phyloP scores from a whole-genome alignment of 2,329 filamentous ascomycete genomes.

The Talaromyces sp. region DNA sequence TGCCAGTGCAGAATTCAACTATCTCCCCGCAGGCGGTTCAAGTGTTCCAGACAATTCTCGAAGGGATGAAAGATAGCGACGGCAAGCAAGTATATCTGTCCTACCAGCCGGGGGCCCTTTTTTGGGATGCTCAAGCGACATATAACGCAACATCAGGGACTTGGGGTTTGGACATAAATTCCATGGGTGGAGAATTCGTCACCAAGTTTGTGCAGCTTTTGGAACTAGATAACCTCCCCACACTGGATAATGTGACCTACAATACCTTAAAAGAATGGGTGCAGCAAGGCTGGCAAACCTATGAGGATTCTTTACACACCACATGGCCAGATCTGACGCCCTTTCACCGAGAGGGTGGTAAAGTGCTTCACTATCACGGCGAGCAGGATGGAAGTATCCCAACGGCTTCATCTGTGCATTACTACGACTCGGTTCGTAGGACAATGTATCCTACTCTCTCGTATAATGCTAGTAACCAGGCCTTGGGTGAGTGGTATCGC shows the following conservation, averaged over 20 bases:
- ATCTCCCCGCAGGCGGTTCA: constrained; percentile 24
- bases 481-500: constrained; percentile 55
- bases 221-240: constrained; percentile 39
- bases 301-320: not conserved
- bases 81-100: constrained; percentile 13
- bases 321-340: constrained; percentile 51
- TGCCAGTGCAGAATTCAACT: constrained; percentile 25
- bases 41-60: constrained; percentile 1
- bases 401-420: constrained; percentile 56
- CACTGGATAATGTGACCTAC: constrained; percentile 55
- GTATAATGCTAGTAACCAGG: constrained; percentile 42
- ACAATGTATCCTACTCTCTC: constrained; percentile 48
- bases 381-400: constrained; percentile 57
- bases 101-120: constrained; percentile 13
- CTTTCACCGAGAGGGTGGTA: constrained; percentile 54
- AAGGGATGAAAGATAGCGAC: constrained; percentile 11
- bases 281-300: not conserved
- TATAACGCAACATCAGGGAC: constrained; percentile 8
- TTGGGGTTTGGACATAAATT: constrained; percentile 12
- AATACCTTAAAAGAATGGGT: constrained; percentile 58
- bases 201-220: constrained; percentile 20
- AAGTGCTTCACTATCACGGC: constrained; percentile 60
- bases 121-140: constrained; percentile 7
- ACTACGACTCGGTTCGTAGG: constrained; percentile 56
- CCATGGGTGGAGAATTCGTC: constrained; percentile 10